A percentile compares a stretch with the other conserved stretches of the same genome.
Conservation (phyloP, 2,329 filamentous ascomycete genomes). For the Colletotrichum sp. region DNA sequence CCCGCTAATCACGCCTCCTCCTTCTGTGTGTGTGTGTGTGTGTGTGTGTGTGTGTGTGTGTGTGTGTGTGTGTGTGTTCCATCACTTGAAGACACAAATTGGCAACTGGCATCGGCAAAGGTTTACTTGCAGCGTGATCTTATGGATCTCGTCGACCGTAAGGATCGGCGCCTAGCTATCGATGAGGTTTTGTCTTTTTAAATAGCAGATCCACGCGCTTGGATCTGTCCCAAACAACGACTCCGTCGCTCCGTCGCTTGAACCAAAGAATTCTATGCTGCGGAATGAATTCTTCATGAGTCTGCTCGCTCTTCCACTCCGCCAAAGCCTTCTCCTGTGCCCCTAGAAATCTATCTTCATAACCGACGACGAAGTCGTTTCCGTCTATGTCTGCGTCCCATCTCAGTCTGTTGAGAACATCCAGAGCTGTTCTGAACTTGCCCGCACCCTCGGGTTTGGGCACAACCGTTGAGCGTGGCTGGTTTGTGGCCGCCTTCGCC, state of each 20-base stretch:
- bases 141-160: neutral
- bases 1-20: too few relatives aligned
- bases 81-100: neutral
- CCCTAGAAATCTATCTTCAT: constrained; percentile 65
- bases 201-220: constrained; percentile 55
- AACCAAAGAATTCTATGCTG: constrained; percentile 70
- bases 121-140: neutral
- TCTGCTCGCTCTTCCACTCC: constrained; percentile 66
- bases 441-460: constrained; percentile 38
- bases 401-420: constrained; percentile 64
- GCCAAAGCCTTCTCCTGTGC: constrained; percentile 58
- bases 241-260: constrained; percentile 54
- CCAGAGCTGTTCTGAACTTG: constrained; percentile 61
- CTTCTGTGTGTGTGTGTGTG: too few relatives aligned
- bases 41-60: too few relatives aligned
- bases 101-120: neutral
- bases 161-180: neutral
- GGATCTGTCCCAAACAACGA: constrained; percentile 62
- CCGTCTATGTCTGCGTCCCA: constrained; percentile 63
- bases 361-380: constrained; percentile 62
- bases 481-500: constrained; percentile 1
- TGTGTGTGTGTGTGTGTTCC: neutral
- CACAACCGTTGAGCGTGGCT: constrained; percentile 1
- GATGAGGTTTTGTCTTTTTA: neutral
- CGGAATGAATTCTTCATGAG: constrained; percentile 71